These are phyloP conservation scores for Balakata baccata DNA, from an alignment of 345 rosid genomes.

Conservation along the genomic window DNA sequence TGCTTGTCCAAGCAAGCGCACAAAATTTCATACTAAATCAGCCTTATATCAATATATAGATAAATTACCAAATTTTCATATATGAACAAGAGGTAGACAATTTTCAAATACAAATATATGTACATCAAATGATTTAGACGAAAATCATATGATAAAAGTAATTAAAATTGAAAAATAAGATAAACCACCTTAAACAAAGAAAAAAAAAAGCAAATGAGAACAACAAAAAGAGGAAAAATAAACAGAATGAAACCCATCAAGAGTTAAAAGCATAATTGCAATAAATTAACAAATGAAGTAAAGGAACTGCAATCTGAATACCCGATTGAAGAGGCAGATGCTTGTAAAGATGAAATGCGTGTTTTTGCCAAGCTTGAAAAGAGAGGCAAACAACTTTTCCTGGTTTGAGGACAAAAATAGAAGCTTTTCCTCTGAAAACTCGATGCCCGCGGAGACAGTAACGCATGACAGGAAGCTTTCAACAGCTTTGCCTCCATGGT, in stretches of 20 bases:
- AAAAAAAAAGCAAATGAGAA: background rate
- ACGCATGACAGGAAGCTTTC: constrained; percentile 33
- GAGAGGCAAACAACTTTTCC: constrained; percentile 11
- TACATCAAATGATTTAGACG: background rate
- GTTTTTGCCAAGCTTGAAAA: constrained; percentile 32
- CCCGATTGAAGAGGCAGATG: constrained; percentile 47
- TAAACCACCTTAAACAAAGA: background rate
- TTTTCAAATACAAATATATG: background rate
- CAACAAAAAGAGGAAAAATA: no score
- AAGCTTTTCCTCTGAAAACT: constrained; percentile 21
- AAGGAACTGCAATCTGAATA: constrained; percentile 25
- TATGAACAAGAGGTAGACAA: background rate
- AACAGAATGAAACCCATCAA: constrained; percentile 5
- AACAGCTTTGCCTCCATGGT: constrained; percentile 58
- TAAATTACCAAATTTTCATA: no score
- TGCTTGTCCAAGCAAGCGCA: background rate
- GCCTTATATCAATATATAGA: no score
- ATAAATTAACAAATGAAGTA: constrained; percentile 6
- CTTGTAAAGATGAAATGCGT: constrained; percentile 33
- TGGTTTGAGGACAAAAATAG: constrained; percentile 19
- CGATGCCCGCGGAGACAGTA: constrained; percentile 25
- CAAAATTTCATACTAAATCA: no score
- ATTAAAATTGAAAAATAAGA: no score
- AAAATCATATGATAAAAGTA: no score
- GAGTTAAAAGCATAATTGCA: background rate